A percentile compares a stretch with the other conserved stretches of the same genome.
phyloP scores from a whole-genome alignment of 352 stramenopile genomes.

The Aphanomyces euteiches region DNA sequence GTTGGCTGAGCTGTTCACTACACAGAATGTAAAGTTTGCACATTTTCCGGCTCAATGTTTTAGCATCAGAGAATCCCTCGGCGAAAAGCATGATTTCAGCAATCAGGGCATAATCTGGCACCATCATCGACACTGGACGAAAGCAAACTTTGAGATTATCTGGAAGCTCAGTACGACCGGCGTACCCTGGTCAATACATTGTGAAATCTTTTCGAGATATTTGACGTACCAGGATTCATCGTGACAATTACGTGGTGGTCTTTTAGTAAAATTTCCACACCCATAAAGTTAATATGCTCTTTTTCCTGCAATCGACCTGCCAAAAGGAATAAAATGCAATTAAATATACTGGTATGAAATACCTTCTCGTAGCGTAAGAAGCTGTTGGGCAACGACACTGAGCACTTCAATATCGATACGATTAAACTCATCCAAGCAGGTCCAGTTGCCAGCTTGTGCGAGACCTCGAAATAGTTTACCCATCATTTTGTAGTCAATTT shows the following conservation, averaged over 20 bases:
- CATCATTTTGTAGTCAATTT: constrained; percentile 97
- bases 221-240: constrained; percentile 84
- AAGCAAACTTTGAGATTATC: constrained; percentile 97
- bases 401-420: constrained; percentile 94
- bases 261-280: constrained; percentile 92
- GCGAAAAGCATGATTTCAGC: constrained; percentile 96
- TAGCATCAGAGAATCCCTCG: constrained; percentile 92
- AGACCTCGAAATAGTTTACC: constrained; percentile 93
- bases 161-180: constrained; percentile 92
- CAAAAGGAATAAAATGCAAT: neutral
- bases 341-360: neutral
- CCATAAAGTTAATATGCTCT: constrained; percentile 94
- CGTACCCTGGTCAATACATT: constrained; percentile 66
- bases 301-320: constrained; percentile 64
- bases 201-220: neutral
- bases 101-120: constrained; percentile 93
- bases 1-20: constrained; percentile 90
- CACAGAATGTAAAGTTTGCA: constrained; percentile 93
- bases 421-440: constrained; percentile 93
- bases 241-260: constrained; percentile 97
- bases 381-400: constrained; percentile 91
- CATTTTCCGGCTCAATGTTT: constrained; percentile 93
- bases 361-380: constrained; percentile 70
- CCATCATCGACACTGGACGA: constrained; percentile 95
- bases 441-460: constrained; percentile 87